These are phyloP conservation scores for Brettanomyces bruxellensis DNA, from an alignment of 805 yeast genomes.

Conservation along the genomic window DNA sequence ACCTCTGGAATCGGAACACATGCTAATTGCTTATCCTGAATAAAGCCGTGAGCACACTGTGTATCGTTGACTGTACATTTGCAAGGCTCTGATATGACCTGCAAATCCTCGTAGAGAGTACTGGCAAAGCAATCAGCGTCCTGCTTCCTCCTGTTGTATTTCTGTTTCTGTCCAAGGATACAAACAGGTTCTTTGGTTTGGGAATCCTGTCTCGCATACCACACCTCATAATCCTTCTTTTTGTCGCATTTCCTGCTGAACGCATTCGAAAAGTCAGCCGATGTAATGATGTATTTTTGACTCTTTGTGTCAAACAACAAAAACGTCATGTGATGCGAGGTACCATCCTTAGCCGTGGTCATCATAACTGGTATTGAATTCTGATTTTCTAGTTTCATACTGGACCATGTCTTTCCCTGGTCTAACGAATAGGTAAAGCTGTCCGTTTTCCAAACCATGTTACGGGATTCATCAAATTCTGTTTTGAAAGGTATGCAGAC, in stretches of 20 bases:
- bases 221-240: constrained; percentile 53
- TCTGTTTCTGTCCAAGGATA: constrained; percentile 60
- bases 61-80: constrained; percentile 56
- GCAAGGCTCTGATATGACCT: constrained; percentile 45
- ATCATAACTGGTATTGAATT: constrained; percentile 17
- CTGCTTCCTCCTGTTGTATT: constrained; percentile 53
- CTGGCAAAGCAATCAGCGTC: constrained; percentile 56
- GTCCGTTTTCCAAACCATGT: constrained; percentile 13
- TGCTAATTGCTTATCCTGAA: constrained; percentile 24
- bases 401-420: constrained; percentile 63
- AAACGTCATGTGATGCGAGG: constrained; percentile 49
- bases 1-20: constrained; percentile 34
- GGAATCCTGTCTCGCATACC: constrained; percentile 41
- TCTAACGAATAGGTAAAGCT: constrained; percentile 47
- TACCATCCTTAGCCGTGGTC: constrained; percentile 55
- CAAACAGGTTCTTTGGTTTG: constrained; percentile 35
- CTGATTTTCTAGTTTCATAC: constrained; percentile 33
- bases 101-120: constrained; percentile 36
- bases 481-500: constrained; percentile 41
- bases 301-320: constrained; percentile 29
- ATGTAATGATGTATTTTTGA: constrained; percentile 16
- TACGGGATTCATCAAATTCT: constrained; percentile 15
- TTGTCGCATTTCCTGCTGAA: constrained; percentile 32
- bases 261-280: constrained; percentile 50
- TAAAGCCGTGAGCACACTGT: constrained; percentile 57